Evolutionary conservation across 2,329 filamentous ascomycete species (phyloP).

Genomic region (Pezicula radicicola): DNA sequence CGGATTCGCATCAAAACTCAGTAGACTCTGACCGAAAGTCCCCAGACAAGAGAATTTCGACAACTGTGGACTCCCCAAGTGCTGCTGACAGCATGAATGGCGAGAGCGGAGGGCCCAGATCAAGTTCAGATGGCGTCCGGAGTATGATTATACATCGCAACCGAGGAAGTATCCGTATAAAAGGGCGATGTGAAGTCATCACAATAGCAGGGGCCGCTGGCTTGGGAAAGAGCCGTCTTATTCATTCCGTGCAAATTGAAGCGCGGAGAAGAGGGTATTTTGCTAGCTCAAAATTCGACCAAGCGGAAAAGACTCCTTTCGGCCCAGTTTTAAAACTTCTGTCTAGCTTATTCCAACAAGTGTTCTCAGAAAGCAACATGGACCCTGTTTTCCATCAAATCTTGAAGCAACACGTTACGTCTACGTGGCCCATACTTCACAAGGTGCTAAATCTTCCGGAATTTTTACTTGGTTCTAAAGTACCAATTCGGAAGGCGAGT

Average conservation of each 20-base stretch:
- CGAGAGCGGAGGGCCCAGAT: background rate
- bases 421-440: constrained; percentile 63
- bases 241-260: constrained; percentile 60
- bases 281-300: constrained; percentile 65
- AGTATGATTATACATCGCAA: constrained; percentile 23
- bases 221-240: constrained; percentile 62
- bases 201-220: constrained; percentile 59
- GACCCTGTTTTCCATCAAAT: constrained; percentile 61
- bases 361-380: constrained; percentile 64
- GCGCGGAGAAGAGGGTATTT: constrained; percentile 61
- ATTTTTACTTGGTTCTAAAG: constrained; percentile 55
- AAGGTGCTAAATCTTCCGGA: constrained; percentile 62
- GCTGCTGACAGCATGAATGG: background rate
- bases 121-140: constrained; percentile 25
- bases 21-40: constrained; percentile 2
- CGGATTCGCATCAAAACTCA: too few relatives aligned
- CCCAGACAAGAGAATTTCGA: constrained; percentile 17
- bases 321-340: constrained; percentile 62
- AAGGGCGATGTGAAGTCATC: constrained; percentile 62
- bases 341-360: constrained; percentile 65
- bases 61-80: constrained; percentile 12
- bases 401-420: constrained; percentile 59
- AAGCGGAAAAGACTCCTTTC: constrained; percentile 56
- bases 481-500: constrained; percentile 6
- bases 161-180: constrained; percentile 51